Conservation (phyloP, 1,139 yeast species). For the Pichia kudriavzevii region DNA sequence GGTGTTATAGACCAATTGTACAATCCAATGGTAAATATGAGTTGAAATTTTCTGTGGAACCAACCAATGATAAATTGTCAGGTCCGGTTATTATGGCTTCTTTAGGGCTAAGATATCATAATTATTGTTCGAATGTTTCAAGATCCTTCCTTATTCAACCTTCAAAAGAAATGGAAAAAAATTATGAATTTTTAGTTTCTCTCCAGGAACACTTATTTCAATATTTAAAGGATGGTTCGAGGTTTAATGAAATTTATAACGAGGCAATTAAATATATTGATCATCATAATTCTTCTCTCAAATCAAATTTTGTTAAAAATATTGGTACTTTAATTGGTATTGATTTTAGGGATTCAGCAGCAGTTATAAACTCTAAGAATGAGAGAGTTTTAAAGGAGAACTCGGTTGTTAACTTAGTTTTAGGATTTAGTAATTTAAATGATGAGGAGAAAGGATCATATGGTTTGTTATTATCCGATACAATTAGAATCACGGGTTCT, state of each 20-base stretch:
- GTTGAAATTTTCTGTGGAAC: constrained; percentile 76
- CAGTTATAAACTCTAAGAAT: constrained; percentile 67
- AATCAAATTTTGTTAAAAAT: constrained; percentile 61
- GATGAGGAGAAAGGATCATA: constrained; percentile 51
- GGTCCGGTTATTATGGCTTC: constrained; percentile 82
- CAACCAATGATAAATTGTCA: constrained; percentile 59
- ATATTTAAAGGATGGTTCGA: constrained; percentile 58
- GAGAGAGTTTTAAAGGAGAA: constrained; percentile 64
- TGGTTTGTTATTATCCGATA: constrained; percentile 75
- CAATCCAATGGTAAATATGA: constrained; percentile 88
- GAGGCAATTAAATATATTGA: constrained; percentile 55
- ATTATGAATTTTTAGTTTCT: constrained; percentile 68
- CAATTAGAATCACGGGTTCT: constrained; percentile 59
- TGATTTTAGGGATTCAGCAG: constrained; percentile 78
- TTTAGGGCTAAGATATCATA: constrained; percentile 79
- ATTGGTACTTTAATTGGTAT: constrained; percentile 89
- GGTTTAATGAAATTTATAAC: constrained; percentile 59
- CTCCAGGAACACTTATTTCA: constrained; percentile 58
- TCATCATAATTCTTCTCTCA: constrained; percentile 56
- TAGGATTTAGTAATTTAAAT: constrained; percentile 65
- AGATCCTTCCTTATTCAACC: constrained; percentile 92
- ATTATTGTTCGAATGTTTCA: constrained; percentile 82
- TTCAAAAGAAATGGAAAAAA: constrained; percentile 64
- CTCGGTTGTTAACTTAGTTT: constrained; percentile 64
- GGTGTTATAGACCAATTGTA: constrained; percentile 91